Base-by-base conservation (phyloP, 2,329 filamentous ascomycete species). In the Calonectria leucothoes region DNA sequence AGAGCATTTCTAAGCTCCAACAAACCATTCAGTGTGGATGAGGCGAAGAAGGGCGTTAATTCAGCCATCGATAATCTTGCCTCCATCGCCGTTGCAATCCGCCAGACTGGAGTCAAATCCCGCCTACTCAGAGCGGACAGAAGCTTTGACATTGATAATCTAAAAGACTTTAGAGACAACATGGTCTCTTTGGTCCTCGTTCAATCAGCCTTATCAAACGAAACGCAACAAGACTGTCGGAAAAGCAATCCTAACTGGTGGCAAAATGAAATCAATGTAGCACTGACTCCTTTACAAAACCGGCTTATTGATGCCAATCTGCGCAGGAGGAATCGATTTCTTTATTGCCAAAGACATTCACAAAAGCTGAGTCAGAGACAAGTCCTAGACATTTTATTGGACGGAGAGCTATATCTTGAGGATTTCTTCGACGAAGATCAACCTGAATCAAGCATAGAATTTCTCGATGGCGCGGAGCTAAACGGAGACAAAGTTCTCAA, bases 21-120 rank as follows among this genome's bases (percentile, higher is more conserved):
- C 20, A 49, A 66, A 8, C 23, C 6, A 42, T 33, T 4, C 33
- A 12, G 4, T 6, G 10, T 63, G 27, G 59, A 64, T 1, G 35
- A 52, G 15, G 66, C 57, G 17, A 72, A 69, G 17, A 31, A 64
- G n/a, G 65, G 63, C 11, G 64, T 68, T 7, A 68, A 75, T 35
- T 49, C 57, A 14, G 35, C 63, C 11, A 69, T 75, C n/a, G 52
- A 57, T 15, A 71, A 73, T 31, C 64, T 75, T 27, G 67, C 64
- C 1, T 48, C 57, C 5, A 69, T 69, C 29, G 59, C 42, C 8
- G 35, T 65, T 7, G 65, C 72, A 15, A 75, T 75, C 23, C 69
- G 72, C 7, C 69, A 66, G 2, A 67, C 66, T 15, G 72, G 66
- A 35, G 31, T n/a, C 25, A 65, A 57, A 20, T 65, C 65, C n/a